Evolutionary conservation across 345 rosid genomes (phyloP).

Genomic region (Salix dunnii): DNA sequence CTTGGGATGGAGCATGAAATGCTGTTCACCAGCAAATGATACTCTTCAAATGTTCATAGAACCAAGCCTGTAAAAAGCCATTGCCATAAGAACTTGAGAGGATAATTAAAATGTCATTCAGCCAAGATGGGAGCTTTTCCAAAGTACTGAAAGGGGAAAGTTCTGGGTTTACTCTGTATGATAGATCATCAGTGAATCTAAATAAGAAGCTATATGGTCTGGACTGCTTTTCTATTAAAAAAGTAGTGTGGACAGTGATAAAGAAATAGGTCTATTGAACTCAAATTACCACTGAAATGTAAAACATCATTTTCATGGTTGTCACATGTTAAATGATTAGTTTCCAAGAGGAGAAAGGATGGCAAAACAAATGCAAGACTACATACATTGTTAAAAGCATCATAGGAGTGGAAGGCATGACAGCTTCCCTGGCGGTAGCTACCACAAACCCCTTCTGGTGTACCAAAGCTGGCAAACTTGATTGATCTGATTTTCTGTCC

Average conservation of each 20-base stretch:
- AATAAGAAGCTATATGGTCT: not conserved
- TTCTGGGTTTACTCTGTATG: not conserved
- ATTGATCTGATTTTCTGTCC: constrained; percentile 78
- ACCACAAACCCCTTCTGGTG: constrained; percentile 89
- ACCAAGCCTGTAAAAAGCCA: not conserved
- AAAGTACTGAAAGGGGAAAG: not conserved
- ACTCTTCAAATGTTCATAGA: not conserved
- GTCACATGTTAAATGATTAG: not conserved
- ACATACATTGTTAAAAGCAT: constrained; percentile 84
- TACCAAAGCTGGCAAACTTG: constrained; percentile 96
- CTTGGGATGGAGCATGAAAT: not conserved
- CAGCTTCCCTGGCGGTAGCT: constrained; percentile 79
- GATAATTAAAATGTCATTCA: not conserved
- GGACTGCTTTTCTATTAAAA: not conserved
- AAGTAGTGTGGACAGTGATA: not conserved
- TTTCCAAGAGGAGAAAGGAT: not conserved
- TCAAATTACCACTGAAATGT: not conserved
- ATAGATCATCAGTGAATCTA: not conserved
- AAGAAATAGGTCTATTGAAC: not conserved
- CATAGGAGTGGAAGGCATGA: constrained; percentile 88
- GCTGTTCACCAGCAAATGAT: not conserved
- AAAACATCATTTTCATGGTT: not conserved
- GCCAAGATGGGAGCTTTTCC: not conserved
- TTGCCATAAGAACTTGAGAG: not conserved
- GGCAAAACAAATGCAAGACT: constrained; percentile 1